These are phyloP conservation scores for Lycium ferocissimum DNA, from an alignment of 257 asterid species.

Conservation along the genomic window DNA sequence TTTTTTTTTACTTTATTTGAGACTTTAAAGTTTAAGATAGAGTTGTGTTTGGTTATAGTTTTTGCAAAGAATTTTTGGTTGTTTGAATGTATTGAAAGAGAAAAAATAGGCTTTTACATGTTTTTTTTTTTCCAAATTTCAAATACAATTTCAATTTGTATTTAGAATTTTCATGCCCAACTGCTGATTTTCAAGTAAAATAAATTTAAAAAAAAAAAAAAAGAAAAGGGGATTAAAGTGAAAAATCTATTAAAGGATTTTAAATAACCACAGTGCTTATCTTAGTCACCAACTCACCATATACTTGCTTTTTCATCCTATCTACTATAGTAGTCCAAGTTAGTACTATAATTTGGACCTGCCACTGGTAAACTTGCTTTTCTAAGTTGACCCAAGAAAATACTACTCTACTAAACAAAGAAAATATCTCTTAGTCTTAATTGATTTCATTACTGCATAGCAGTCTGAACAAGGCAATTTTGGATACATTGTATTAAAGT, in stretches of 20 bases:
- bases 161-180: too few species aligned
- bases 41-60: too few species aligned
- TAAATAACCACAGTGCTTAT: background rate
- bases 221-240: too few species aligned
- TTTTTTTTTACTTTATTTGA: too few species aligned
- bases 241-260: background rate
- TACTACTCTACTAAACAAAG: background rate
- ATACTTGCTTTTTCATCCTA: background rate
- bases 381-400: background rate
- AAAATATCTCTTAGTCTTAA: background rate
- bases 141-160: too few species aligned
- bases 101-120: too few species aligned
- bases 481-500: background rate
- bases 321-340: background rate
- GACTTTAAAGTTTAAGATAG: too few species aligned
- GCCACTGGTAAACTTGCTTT: background rate
- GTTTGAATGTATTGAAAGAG: too few species aligned
- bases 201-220: too few species aligned
- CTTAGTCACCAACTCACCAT: background rate
- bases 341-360: background rate
- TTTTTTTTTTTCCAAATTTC: too few species aligned
- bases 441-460: background rate
- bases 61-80: too few species aligned
- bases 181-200: too few species aligned
- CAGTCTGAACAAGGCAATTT: background rate